Evolutionary conservation across 208 protist genomes (phyloP), one percentile per base, ranked within the genome.

Genomic region (Plasmodiophora brassicae): DNA sequence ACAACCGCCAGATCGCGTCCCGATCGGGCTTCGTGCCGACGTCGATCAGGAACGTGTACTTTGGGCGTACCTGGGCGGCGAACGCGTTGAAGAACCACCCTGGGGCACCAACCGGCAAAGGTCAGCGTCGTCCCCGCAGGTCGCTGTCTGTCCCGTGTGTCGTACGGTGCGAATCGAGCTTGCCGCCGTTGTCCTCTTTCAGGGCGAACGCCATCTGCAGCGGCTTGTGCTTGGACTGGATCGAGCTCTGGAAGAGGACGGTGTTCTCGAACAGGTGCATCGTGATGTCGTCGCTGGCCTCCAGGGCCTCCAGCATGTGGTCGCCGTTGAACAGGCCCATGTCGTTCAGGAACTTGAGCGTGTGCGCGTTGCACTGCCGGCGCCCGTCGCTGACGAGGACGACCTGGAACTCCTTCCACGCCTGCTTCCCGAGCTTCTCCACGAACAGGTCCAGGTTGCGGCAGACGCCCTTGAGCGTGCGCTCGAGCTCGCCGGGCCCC

Each of bases 381-480:
- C 43, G 32, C 44, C 84, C 84, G 28, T 87, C 84, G 8, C 10
- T 1, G 1, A 87, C 84, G 5, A 87, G 38, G 25, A 53, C 84
- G 25, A 87, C 84, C 44, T 65, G 36, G 0, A 57, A 45, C 84
- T 87, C 44, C 36, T 87, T 57, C 84, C 84, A 87, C 28, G 84
- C 43, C 14, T 32, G 46, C 10, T 36, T 28, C 0, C 43, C 43
- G n/a, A 57, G n/a, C 0, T 45, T 87, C 84, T 87, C 46, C n/a
- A 57, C 46, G 44, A 87, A 60, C 46, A 65, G 32, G 8, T 87
- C 45, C 25, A 87, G 43, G 36, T 57, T 57, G 35, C 46, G 84
- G 1, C 45, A 45, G 39, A 87, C 46, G 84, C 84, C 84, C 44
- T 57, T 87, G 25, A 87, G 44, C 44, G 84, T 65, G 38, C 84